Conservation (phyloP, 345 rosid species). For the Raphanus sativus region DNA sequence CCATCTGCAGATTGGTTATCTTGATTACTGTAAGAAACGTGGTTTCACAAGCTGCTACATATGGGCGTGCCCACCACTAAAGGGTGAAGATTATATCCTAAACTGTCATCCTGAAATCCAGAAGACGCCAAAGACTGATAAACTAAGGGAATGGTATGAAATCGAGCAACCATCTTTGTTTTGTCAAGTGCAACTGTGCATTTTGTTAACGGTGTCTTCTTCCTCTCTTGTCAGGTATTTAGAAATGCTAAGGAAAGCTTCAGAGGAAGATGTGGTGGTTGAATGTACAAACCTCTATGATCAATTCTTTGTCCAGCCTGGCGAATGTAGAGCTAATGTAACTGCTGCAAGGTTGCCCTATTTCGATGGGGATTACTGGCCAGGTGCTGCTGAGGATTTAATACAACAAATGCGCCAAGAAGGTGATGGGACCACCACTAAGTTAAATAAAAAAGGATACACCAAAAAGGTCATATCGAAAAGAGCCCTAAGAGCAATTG, state of each 20-base stretch:
- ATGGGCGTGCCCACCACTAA: slow-evolving; percentile 98
- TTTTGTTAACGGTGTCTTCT: not conserved
- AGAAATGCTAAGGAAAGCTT: slow-evolving; percentile 77
- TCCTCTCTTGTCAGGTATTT: slow-evolving; percentile 60
- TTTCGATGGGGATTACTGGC: slow-evolving; percentile 99
- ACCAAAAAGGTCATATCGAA: slow-evolving; percentile 76
- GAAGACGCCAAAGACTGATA: slow-evolving; percentile 89
- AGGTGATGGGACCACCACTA: slow-evolving; percentile 66
- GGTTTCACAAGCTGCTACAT: slow-evolving; percentile 97
- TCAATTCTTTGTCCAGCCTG: slow-evolving; percentile 72
- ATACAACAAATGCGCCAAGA: slow-evolving; percentile 76
- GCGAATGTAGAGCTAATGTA: slow-evolving; percentile 77
- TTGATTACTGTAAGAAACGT: slow-evolving; percentile 84
- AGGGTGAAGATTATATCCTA: slow-evolving; percentile 94
- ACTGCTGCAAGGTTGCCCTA: slow-evolving; percentile 95
- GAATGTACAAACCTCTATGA: slow-evolving; percentile 80
- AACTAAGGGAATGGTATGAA: slow-evolving; percentile 87
- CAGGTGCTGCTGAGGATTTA: slow-evolving; percentile 91
- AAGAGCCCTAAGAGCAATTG: slow-evolving; percentile 81
- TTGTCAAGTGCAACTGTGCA: not conserved
- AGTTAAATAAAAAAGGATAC: slow-evolving; percentile 67
- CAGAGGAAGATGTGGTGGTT: slow-evolving; percentile 73
- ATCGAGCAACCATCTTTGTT: slow-evolving; percentile 48
- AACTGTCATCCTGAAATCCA: slow-evolving; percentile 98
- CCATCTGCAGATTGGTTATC: slow-evolving; percentile 81